Base-by-base conservation (phyloP, 305 asterid species). In the Coffea humblotiana region DNA sequence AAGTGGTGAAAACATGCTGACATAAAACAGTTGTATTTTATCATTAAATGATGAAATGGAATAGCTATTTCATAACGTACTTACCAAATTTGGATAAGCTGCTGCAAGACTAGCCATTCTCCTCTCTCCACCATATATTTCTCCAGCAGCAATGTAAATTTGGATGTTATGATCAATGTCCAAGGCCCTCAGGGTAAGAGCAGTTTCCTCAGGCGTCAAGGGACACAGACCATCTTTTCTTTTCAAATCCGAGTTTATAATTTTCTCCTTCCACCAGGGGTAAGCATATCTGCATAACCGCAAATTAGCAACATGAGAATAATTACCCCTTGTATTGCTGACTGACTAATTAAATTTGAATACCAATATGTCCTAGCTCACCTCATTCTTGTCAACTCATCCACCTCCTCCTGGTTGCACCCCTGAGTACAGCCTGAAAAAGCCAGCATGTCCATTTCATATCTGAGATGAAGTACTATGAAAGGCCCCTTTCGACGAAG, bases 381-480 rank as follows among this genome's bases (percentile, higher is more conserved):
- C 98, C 98, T 91, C 98, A 92, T 92, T 76, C 84, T 80, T 54
- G 98, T 94, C 77, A 94, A 82, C 83, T 91, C 97, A 78, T 90
- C 87, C 71, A 90, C 92, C 87, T 94, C 98, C 18, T 88, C 87
- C 18, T 77, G 61, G 63, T 84, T 90, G 92, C 96, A 92, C 77
- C 98, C 98, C 80, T 67, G 92, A 66, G 93, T 90, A 75, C 98
- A 94, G 56, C 98, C 97, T 35, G 98, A 89, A 81, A 94, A 94
- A 23, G 98, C 92, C 88, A 94, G 74, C 98, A 92, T 94, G 77
- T 94, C 98, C 98, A 94, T 94, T 90, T 94, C 98, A 58, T 91
- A 94, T 87, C 98, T 89, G 52, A 94, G 94, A 88, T 92, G 98
- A 79, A 94, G 97, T 77, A 91, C 98, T 47, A 94, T 74, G 84